Percentiles rank a stretch among this genome's conserved stretches.
These are phyloP conservation scores for Calonectria montana DNA, from an alignment of 2,329 filamentous ascomycete genomes.

Conservation along the genomic window DNA sequence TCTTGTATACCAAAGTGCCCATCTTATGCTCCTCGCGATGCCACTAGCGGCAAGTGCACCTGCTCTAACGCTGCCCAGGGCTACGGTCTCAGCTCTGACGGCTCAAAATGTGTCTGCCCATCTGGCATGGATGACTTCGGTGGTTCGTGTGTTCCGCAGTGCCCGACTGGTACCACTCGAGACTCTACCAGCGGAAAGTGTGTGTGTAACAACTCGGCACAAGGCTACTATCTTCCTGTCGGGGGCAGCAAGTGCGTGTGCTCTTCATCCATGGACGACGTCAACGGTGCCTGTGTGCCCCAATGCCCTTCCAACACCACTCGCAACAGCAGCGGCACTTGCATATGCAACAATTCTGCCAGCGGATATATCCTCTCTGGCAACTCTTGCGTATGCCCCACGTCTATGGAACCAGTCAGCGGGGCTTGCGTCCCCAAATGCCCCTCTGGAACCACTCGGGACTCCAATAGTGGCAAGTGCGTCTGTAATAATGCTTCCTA, in stretches of 20 bases:
- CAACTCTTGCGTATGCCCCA: not conserved
- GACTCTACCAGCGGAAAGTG: not conserved
- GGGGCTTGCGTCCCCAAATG: not conserved
- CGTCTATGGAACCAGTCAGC: not conserved
- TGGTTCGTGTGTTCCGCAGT: not conserved
- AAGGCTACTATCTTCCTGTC: not conserved
- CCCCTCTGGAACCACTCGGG: not conserved
- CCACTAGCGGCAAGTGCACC: not conserved
- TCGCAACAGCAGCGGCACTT: not conserved
- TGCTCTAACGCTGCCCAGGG: not conserved
- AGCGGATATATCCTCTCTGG: not conserved
- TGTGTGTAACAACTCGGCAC: not conserved
- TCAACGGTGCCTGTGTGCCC: not conserved
- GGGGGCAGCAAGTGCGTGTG: not conserved
- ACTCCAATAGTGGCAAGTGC: not conserved
- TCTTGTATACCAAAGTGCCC: not conserved
- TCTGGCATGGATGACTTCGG: not conserved
- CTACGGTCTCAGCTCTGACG: not conserved
- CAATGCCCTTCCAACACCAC: not conserved
- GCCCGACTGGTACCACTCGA: not conserved
- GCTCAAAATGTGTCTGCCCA: not conserved
- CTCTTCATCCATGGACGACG: not conserved
- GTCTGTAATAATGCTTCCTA: not conserved
- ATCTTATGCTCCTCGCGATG: not conserved
- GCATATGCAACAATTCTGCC: not conserved